A percentile compares a stretch with the other conserved stretches of the same genome.
These are phyloP conservation scores for Penicillium samsonianum DNA, from an alignment of 495 filamentous ascomycete species.

Conservation along the genomic window DNA sequence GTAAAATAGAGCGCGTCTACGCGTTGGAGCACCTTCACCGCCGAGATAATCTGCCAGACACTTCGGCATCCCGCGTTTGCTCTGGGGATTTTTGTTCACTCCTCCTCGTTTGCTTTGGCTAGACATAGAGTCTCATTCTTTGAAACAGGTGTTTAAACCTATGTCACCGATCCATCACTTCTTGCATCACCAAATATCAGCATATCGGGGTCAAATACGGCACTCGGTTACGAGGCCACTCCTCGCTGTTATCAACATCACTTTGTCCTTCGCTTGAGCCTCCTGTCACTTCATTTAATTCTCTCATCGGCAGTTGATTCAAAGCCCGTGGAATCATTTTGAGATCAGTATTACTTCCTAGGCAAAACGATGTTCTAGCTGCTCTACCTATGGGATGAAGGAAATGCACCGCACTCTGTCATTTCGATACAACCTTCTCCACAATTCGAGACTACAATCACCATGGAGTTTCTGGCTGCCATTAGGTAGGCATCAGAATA, in stretches of 20 bases:
- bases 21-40: slow-evolving; percentile 22
- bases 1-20: slow-evolving; percentile 32
- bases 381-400: slow-evolving; percentile 11
- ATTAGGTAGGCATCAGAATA: slow-evolving; percentile 33
- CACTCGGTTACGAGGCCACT: slow-evolving; percentile 1
- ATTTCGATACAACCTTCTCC: slow-evolving; percentile 9
- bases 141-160: neutral
- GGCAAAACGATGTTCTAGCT: slow-evolving; percentile 15
- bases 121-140: neutral
- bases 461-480: slow-evolving; percentile 48
- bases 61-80: slow-evolving; percentile 22
- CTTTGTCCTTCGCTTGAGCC: neutral
- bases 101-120: neutral
- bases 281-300: neutral
- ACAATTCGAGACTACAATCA: slow-evolving; percentile 16
- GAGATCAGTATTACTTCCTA: neutral
- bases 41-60: slow-evolving; percentile 13
- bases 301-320: neutral
- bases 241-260: slow-evolving; percentile 6
- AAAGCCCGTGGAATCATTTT: neutral
- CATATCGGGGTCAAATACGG: neutral
- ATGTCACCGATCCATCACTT: neutral
- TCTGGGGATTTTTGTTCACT: slow-evolving; percentile 19
- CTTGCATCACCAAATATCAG: neutral
- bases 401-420: slow-evolving; percentile 22